phyloP scores from a whole-genome alignment of 208 protist genomes.

The Trypanosoma lewisi region DNA sequence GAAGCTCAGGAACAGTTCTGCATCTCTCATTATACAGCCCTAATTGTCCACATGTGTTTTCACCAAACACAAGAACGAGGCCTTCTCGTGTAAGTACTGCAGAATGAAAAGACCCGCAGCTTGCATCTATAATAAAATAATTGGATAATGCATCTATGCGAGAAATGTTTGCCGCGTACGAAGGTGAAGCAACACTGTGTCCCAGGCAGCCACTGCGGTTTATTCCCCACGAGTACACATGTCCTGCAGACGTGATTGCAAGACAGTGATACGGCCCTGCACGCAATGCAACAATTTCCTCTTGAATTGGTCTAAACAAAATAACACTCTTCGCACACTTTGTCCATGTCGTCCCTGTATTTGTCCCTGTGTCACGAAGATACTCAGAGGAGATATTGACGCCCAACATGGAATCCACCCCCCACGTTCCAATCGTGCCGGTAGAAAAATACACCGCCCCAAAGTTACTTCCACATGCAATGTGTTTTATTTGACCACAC shows the following conservation, averaged over 20 bases:
- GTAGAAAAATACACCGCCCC: conserved; percentile 46
- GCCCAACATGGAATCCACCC: conserved; percentile 48
- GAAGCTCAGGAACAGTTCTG: conserved; percentile 26
- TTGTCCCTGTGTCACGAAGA: conserved; percentile 30
- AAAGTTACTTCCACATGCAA: conserved; percentile 55
- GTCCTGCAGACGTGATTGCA: conserved; percentile 45
- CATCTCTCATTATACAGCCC: conserved; percentile 34
- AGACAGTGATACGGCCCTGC: conserved; percentile 64
- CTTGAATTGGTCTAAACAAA: conserved; percentile 19
- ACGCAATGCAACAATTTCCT: conserved; percentile 25
- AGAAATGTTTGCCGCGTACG: conserved; percentile 36
- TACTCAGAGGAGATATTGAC: conserved; percentile 14
- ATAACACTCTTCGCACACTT: conserved; percentile 38
- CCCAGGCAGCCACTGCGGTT: conserved; percentile 61
- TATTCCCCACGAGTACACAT: conserved; percentile 73
- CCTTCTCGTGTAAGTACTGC: conserved; percentile 58
- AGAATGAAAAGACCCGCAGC: conserved; percentile 60
- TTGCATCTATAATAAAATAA: conserved; percentile 47
- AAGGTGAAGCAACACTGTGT: conserved; percentile 54
- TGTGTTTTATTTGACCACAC: conserved; percentile 29
- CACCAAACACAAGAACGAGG: conserved; percentile 69
- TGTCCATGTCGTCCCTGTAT: conserved; percentile 20
- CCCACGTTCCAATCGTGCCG: conserved; percentile 62
- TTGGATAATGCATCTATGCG: conserved; percentile 43
- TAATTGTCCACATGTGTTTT: conserved; percentile 61